Base-by-base conservation (phyloP, 169 alveolate genomes). In the Cryptosporidium tyzzeri region DNA sequence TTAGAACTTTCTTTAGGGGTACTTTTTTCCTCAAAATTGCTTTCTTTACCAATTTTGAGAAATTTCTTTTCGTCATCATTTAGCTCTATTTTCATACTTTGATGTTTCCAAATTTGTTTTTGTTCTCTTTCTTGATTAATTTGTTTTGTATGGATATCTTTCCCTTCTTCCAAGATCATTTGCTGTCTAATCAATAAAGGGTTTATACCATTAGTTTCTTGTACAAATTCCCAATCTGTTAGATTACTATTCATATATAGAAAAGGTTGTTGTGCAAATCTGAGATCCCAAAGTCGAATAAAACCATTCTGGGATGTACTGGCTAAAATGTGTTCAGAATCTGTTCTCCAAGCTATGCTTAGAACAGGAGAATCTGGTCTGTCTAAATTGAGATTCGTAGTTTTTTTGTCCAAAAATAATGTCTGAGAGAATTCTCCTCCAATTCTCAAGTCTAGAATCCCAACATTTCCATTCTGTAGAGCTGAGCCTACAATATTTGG, bases 281-380 rank as follows among this genome's bases (percentile, higher is more conserved):
- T 96, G 31, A 92, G 92, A 71, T 96, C 98, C 97, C 98, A 96
- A 21, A 96, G 75, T 69, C 94, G 91, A 35, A 95, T 93, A 23
- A 95, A 86, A 1, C 96, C 97, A 85, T 94, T 96, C 85, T 96
- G 95, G 44, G 95, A 89, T 7, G 94, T 85, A 23, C 96, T 87
- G 8, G 97, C 98, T 33, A 80, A 44, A 2, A 80, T 80, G 29
- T 61, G 10, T 1, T 80, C 89, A 9, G 89, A 80, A 65, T 80
- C 80, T 2, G 37, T 33, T 26, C 68, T 80, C 89, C 89, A 80
- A 62, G 89, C 51, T 18, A 80, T 9, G 35, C 55, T 62, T 26
- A 62, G 23, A 12, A 80, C 41, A 9, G 89, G 89, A 1, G 89
- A 80, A 9, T 23, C 59, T 16, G 70, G n/a, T 3, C 59, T 58